Conservation (phyloP, 2,329 filamentous ascomycete genomes). For the Scytalidium sp. region DNA sequence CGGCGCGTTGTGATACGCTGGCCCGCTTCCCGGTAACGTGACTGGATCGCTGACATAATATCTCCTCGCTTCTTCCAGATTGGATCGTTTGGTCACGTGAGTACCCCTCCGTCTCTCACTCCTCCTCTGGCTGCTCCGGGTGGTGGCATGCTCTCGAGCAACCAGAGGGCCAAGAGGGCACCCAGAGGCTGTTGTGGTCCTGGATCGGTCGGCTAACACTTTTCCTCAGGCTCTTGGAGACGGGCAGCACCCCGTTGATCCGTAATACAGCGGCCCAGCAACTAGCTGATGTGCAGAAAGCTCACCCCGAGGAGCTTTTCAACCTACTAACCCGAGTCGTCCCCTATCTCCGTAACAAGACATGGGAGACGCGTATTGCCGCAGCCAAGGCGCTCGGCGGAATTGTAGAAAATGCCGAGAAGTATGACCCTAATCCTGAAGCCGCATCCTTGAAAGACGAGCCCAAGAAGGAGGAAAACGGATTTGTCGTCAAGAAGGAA, state of each 20-base stretch:
- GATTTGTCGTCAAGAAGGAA: conserved; percentile 51
- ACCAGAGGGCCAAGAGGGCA: too few species aligned
- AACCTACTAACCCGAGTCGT: conserved; percentile 91
- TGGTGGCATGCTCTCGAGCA: too few species aligned
- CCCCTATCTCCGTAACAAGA: conserved; percentile 91
- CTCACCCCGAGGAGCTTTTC: conserved; percentile 95
- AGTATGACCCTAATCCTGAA: conserved; percentile 82
- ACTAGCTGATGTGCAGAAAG: conserved; percentile 95
- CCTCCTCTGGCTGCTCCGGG: background rate
- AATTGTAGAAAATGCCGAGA: conserved; percentile 84
- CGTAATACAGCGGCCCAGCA: conserved; percentile 96
- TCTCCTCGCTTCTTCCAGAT: conserved; percentile 49
- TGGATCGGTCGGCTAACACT: too few species aligned
- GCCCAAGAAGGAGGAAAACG: conserved; percentile 35
- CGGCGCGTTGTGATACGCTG: too few species aligned
- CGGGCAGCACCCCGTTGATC: conserved; percentile 92
- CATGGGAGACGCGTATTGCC: conserved; percentile 94
- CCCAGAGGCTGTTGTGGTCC: background rate
- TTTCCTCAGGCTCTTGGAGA: conserved; percentile 77
- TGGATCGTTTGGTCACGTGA: conserved; percentile 85
- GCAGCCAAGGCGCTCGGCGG: conserved; percentile 92
- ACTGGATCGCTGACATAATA: conserved; percentile 19
- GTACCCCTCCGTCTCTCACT: conserved; percentile 34
- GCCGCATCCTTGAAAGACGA: conserved; percentile 54
- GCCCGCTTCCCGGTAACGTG: conserved; percentile 1